Percentiles rank a stretch among this genome's conserved stretches.
Conservation (phyloP, 495 filamentous ascomycete species). For the Aspergillus sclerotiicarbonarius region DNA sequence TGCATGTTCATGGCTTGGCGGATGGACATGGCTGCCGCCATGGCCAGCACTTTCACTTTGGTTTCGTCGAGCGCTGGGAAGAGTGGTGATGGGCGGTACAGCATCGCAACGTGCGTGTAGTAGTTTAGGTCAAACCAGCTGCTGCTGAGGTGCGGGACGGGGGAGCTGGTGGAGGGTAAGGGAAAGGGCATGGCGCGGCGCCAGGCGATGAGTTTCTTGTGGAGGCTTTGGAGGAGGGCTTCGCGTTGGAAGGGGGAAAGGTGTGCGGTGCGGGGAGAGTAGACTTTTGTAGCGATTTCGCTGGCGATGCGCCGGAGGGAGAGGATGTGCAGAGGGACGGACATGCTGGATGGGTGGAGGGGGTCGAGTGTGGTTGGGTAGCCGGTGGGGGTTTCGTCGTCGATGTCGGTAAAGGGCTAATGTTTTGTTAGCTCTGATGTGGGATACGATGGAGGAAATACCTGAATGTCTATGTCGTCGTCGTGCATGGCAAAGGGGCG, state of each 20-base stretch:
- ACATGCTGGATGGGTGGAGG: slow-evolving; percentile 33
- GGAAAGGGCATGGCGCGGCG: slow-evolving; percentile 43
- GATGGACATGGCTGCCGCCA: slow-evolving; percentile 35
- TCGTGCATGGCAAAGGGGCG: slow-evolving; percentile 41
- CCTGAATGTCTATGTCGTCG: slow-evolving; percentile 37
- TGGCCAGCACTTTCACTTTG: slow-evolving; percentile 30
- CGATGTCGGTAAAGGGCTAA: slow-evolving; percentile 33
- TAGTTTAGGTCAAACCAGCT: slow-evolving; percentile 45
- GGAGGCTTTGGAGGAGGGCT: slow-evolving; percentile 27
- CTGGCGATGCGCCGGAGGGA: slow-evolving; percentile 35
- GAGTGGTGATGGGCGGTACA: slow-evolving; percentile 37
- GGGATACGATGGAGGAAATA: slow-evolving; percentile 12
- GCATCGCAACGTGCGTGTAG: slow-evolving; percentile 36
- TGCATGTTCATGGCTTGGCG: slow-evolving; percentile 36
- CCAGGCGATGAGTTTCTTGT: slow-evolving; percentile 36
- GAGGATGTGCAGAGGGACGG: slow-evolving; percentile 39
- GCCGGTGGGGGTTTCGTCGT: slow-evolving; percentile 29
- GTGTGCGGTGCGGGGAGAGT: slow-evolving; percentile 16
- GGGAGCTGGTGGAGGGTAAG: slow-evolving; percentile 32
- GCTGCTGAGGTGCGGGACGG: slow-evolving; percentile 36
- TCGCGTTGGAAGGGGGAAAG: slow-evolving; percentile 23
- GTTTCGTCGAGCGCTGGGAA: slow-evolving; percentile 27
- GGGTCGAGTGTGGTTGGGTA: slow-evolving; percentile 7
- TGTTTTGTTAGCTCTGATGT: not conserved
- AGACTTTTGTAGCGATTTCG: slow-evolving; percentile 30